Evolutionary conservation across 495 filamentous ascomycete genomes (phyloP), one percentile per base, ranked within the genome.

Genomic region (Staphylotrichum tortipilum): DNA sequence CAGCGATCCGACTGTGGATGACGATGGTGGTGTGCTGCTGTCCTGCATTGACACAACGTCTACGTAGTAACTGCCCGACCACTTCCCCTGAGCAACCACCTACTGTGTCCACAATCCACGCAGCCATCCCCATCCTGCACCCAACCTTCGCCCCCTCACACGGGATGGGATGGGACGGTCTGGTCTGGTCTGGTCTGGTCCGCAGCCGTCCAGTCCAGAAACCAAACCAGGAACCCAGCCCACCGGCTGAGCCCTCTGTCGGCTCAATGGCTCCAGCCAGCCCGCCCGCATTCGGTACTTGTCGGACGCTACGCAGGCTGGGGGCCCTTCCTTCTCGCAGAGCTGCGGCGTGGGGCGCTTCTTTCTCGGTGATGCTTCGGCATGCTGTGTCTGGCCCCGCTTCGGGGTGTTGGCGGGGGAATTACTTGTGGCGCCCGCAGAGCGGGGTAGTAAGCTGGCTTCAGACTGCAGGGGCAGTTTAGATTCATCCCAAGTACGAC

Each of bases 341-440:
- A 29, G 24, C 9, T 30, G n/a, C n/a, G 40, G 19, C 15, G 34
- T 22, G 17, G 15, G 15, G 47, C 44, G 54, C 53, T 33, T 43
- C 46, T 52, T 49, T 45, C 39, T 62, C 59, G 59, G 59, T 34
- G 59, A 43, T 62, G 53, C 53, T 48, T 62, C 59, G 59, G 59
- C 38, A 62, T 59, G 28, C 33, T 12, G 15, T 35, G 40, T 15
- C 19, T 31, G 14, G 15, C 39, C 35, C 39, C 31, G 14, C 39
- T 31, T 9, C 14, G 30, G 18, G 30, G 12, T 44, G n/a, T 9
- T 30, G 12, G 9, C 19, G 26, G 2, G n/a, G n/a, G n/a, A n/a
- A n/a, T n/a, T n/a, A n/a, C n/a, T n/a, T n/a, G n/a, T n/a, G n/a
- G n/a, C n/a, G n/a, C n/a, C n/a, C 17, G 4, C 18, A 44, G 30